Evolutionary conservation across 306 rosid genomes (phyloP), one percentile per base, ranked within the genome.

Genomic region (Cicer cuneatum): DNA sequence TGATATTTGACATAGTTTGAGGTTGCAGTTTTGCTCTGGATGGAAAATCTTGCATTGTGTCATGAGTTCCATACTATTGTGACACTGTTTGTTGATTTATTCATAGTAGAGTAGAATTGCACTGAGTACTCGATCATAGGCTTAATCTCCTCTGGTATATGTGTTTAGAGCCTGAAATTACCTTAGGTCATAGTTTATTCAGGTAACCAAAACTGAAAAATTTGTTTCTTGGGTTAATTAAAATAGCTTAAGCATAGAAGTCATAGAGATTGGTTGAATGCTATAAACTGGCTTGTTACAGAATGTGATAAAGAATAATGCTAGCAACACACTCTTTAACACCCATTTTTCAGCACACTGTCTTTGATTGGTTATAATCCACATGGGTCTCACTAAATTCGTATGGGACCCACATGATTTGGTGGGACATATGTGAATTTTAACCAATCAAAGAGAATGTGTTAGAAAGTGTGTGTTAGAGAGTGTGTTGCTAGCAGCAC

Each of bases 241-340:
- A 35, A 65, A 53, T 59, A 71, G 66, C 66, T n/a, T 80, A 62
- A 78, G 73, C 71, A 41, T 78, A 65, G 69, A 57, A 81, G 73
- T 58, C 61, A 83, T 77, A 78, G 59, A 65, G 71, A 79, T 75
- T 76, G 79, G 62, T 78, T 38, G 67, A 76, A 71, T 72, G 58
- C 65, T 88, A 79, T 73, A 45, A 57, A 80, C 74, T 81, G 86
- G 86, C 88, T 65, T 79, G 83, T 78, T 64, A 74, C 70, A 42
- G 83, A 73, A 65, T 80, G 78, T 81, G 76, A 75, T 69, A 77
- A 83, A 86, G 4, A 29, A 29, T 29, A 29, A 29, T 29, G 33
- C 33, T 29, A 29, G 35, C 35, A 29, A 29, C 35, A 29, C 35
- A 29, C 35, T 29, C 35, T 29, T 29, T 29, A 29, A 29, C 35